Base-by-base conservation (phyloP, 1,284 basidiomycete species). In the Irpex sp. region DNA sequence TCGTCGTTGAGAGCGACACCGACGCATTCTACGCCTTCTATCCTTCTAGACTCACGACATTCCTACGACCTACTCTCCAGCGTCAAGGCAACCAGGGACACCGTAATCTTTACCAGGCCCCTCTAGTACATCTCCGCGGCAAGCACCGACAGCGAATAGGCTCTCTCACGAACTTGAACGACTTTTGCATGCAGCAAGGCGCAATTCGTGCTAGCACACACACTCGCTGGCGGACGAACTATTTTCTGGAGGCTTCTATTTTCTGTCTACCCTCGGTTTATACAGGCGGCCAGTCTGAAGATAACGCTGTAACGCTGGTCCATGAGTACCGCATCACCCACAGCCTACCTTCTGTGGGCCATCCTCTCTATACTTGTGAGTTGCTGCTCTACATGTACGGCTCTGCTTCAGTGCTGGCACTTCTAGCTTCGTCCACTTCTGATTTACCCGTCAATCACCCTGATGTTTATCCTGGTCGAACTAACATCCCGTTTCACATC, bases 301-400 rank as follows among this genome's bases (percentile, higher is more conserved):
- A 55, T 35, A 55, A 55, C 53, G 15, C 15, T 13, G 53, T 31
- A 21, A 26, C 53, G 53, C 53, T 51, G 57, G 60, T 63, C 57
- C 64, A 90, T 90, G 87, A 83, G 82, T 74, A 81, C 78, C 72
- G 87, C 87, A 68, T 89, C 88, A 55, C 81, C 88, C 8, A 81
- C 87, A 54, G 85, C 87, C 63, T 90, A 83, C 72, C 80, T 90
- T 54, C 80, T 89, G 60, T 90, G 89, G 88, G 81, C 88, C 58
- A 81, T 90, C 58, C 78, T 90, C 61, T 78, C 88, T 3, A 79
- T 79, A 66, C 77, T 86, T 66, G 88, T 90, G 69, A 74, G 86
- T 76, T 49, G 7, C 17, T 31, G 56, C 53, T 51, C 65, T 36
- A 54, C 53, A 15, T 46, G 39, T 46, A 46, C 11, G 3, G 11